phyloP scores from a whole-genome alignment of 2,329 filamentous ascomycete species.

The Cladosporium sp. region DNA sequence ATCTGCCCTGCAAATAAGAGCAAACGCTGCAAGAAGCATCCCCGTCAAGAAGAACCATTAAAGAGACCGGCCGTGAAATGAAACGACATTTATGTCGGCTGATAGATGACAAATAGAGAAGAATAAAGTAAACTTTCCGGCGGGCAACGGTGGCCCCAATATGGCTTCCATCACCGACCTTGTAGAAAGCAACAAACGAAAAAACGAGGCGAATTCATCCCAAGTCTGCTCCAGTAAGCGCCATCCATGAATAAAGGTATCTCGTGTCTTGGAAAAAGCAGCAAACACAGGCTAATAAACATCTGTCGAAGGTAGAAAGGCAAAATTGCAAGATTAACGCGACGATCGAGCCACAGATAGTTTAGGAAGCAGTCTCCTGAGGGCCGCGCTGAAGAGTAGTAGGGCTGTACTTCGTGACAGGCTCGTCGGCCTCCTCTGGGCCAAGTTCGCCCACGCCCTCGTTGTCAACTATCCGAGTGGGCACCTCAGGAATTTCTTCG shows the following conservation, averaged over 20 bases:
- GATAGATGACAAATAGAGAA: too few species aligned
- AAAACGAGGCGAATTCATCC: neutral
- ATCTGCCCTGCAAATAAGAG: too few species aligned
- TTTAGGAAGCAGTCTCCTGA: neutral
- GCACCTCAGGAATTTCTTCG: conserved; percentile 76
- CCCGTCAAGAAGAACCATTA: too few species aligned
- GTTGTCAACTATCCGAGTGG: conserved; percentile 87
- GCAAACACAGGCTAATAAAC: neutral
- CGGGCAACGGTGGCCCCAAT: too few species aligned
- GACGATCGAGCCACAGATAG: neutral
- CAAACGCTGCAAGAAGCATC: too few species aligned
- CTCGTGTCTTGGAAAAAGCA: conserved; percentile 9
- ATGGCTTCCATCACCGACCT: too few species aligned
- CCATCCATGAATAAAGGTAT: conserved; percentile 4
- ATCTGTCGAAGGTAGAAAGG: neutral
- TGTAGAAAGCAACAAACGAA: too few species aligned
- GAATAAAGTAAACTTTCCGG: too few species aligned
- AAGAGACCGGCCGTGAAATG: neutral
- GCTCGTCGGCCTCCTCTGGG: conserved; percentile 26
- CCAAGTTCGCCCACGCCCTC: conserved; percentile 43
- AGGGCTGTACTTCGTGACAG: conserved; percentile 19
- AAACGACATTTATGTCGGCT: neutral
- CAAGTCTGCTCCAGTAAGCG: conserved; percentile 5
- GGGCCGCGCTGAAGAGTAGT: conserved; percentile 6
- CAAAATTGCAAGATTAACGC: neutral